Conservation (phyloP, 108 stramenopile species). For the Bacterosira constricta region DNA sequence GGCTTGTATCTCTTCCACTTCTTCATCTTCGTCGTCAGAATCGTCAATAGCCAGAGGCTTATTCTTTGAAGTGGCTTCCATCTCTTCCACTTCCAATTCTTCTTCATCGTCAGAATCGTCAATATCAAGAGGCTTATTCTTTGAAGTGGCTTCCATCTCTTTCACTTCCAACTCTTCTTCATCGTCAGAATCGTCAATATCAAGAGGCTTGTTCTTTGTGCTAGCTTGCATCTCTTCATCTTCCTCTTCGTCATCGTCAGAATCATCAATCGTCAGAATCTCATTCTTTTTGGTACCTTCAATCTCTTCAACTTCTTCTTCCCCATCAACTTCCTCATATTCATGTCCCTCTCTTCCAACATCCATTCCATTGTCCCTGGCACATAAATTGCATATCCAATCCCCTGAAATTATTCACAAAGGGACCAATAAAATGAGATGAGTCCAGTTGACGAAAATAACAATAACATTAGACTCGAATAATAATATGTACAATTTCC, state of each 20-base stretch:
- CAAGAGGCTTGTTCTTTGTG: not conserved
- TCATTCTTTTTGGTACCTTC: not conserved
- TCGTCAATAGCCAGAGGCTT: conserved; percentile 2
- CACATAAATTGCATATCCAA: conserved; percentile 70
- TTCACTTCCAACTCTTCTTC: not conserved
- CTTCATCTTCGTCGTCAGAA: conserved; percentile 18
- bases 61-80: not conserved
- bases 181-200: conserved; percentile 22
- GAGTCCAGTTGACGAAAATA: not conserved
- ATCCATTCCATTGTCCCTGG: conserved; percentile 30
- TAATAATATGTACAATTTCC: too few relatives aligned
- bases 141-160: not conserved
- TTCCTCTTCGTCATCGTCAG: conserved; percentile 11
- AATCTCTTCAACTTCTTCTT: not conserved
- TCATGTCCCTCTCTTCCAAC: conserved; percentile 56
- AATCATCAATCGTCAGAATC: conserved; percentile 7
- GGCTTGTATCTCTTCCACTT: not conserved
- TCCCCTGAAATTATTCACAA: conserved; percentile 42
- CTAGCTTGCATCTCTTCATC: not conserved
- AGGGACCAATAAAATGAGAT: not conserved
- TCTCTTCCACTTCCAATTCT: not conserved
- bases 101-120: conserved; percentile 26
- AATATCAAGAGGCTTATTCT: not conserved
- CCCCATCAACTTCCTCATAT: conserved; percentile 30
- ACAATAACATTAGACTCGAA: too few relatives aligned